Percentiles rank a stretch among this genome's conserved stretches.
Evolutionary conservation across 495 filamentous ascomycete genomes (phyloP).

Genomic region (Parathielavia appendiculata): DNA sequence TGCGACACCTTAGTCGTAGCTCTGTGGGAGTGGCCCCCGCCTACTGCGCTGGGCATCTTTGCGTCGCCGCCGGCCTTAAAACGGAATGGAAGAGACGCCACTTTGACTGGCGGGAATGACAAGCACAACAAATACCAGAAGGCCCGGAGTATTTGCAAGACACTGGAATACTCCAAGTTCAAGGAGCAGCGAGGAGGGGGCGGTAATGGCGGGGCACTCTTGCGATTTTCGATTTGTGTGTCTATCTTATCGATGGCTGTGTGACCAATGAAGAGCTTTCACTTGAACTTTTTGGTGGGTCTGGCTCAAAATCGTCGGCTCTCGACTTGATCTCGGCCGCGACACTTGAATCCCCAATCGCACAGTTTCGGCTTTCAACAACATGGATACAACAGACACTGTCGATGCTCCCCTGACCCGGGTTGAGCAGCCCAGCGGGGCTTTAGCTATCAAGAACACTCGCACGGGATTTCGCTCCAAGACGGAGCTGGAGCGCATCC

Average conservation of each 20-base stretch:
- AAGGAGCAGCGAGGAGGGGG: slow-evolving; percentile 3
- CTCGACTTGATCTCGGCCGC: slow-evolving; percentile 3
- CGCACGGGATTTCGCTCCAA: slow-evolving; percentile 42
- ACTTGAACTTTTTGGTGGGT: slow-evolving; percentile 29
- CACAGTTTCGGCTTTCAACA: slow-evolving; percentile 9
- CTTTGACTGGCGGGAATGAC: slow-evolving; percentile 21
- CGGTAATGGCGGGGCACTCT: slow-evolving; percentile 31
- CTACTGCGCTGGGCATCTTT: slow-evolving; percentile 54
- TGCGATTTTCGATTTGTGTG: slow-evolving; percentile 28
- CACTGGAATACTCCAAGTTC: slow-evolving; percentile 9
- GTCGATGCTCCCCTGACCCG: slow-evolving; percentile 20
- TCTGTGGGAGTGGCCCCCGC: slow-evolving; percentile 71
- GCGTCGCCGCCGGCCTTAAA: slow-evolving; percentile 77
- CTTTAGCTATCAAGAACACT: slow-evolving; percentile 40
- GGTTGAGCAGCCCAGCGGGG: slow-evolving; percentile 39
- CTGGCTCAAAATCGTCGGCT: slow-evolving; percentile 21
- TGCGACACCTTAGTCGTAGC: slow-evolving; percentile 79
- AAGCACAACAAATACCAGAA: background rate
- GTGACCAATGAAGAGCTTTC: slow-evolving; percentile 18
- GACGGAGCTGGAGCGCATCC: slow-evolving; percentile 40
- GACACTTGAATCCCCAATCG: background rate
- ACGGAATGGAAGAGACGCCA: slow-evolving; percentile 74
- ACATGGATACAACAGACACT: slow-evolving; percentile 24
- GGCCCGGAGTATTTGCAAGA: background rate
- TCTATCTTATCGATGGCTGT: slow-evolving; percentile 28